Evolutionary conservation across 2,329 filamentous ascomycete species (phyloP), one percentile per base, ranked within the genome.

Genomic region (Xylaria sp.): DNA sequence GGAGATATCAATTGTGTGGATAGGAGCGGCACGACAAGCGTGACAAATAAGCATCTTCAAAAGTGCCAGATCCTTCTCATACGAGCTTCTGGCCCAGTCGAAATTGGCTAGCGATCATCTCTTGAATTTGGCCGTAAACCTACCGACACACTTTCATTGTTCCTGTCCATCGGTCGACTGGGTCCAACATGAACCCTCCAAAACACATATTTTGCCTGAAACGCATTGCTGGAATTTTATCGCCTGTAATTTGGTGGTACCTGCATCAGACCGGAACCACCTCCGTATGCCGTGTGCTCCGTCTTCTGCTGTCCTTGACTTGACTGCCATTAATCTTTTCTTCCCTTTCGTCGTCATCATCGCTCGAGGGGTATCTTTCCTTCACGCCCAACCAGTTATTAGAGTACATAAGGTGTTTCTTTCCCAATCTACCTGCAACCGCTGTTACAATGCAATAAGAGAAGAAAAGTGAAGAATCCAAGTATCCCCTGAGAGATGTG

Each of bases 331-430:
- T 72, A 58, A 61, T 60, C 52, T 69, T 37, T 44, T 55, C 59
- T 67, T 69, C 63, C 44, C 69, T 67, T 67, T 55, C 60, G 44
- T 67, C 48, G 13, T 67, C 63, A 67, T 67, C 65, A 57, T 72
- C 61, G 56, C 64, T 67, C 55, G 63, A 67, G 71, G 75, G 74
- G 74, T 76, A 75, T 76, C 74, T 76, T 72, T 72, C 69, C 71
- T 68, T 72, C 73, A 66, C 70, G 60, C 52, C 64, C 59, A 65
- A 57, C 69, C 58, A 39, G 65, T 46, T 61, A 66, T 65, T 67
- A 72, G 64, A 67, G 64, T 63, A 72, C 58, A 66, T 57, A 64
- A 41, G 39, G 64, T 57, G 34, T 63, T 60, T 71, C 68, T 69
- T 67, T 62, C 69, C 70, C 71, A 73, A 73, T 74, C 71, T 73